A percentile compares a stretch with the other conserved stretches of the same genome.
Conservation (phyloP, 2,329 filamentous ascomycete species). For the Botrytis elliptica region DNA sequence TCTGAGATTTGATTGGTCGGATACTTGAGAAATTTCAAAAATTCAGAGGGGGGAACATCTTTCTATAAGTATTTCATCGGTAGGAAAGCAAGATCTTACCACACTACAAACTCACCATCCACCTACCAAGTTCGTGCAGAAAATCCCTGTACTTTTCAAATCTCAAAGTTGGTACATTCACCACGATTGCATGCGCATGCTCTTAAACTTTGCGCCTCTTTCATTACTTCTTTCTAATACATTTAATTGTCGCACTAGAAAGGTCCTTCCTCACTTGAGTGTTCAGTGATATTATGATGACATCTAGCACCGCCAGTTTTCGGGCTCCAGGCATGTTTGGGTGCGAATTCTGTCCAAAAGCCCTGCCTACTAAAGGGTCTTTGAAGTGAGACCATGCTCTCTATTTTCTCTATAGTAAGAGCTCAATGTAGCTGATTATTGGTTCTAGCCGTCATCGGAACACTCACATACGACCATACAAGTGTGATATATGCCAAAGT, state of each 20-base stretch:
- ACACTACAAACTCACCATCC: too few relatives aligned
- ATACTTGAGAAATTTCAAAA: neutral
- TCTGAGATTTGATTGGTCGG: neutral
- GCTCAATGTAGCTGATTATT: neutral
- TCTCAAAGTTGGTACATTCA: neutral
- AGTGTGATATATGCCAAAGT: constrained; percentile 21
- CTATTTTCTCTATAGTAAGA: neutral
- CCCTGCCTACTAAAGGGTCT: neutral
- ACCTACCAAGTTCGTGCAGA: too few relatives aligned
- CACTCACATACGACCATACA: constrained; percentile 22
- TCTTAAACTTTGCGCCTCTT: neutral
- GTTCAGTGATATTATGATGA: neutral
- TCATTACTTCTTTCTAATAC: too few relatives aligned
- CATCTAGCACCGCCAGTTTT: neutral
- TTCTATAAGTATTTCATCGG: neutral
- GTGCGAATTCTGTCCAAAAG: neutral
- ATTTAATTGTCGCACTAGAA: neutral
- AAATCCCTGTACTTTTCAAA: neutral
- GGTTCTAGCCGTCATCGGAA: neutral
- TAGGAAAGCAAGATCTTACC: neutral
- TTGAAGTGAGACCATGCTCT: neutral
- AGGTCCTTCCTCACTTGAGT: neutral
- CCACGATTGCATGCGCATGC: neutral
- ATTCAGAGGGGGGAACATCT: neutral
- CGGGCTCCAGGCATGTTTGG: neutral